Evolutionary conservation across 768 basidiomycete species (phyloP), one percentile per base, ranked within the genome.

Genomic region (Amylocystis lapponica): DNA sequence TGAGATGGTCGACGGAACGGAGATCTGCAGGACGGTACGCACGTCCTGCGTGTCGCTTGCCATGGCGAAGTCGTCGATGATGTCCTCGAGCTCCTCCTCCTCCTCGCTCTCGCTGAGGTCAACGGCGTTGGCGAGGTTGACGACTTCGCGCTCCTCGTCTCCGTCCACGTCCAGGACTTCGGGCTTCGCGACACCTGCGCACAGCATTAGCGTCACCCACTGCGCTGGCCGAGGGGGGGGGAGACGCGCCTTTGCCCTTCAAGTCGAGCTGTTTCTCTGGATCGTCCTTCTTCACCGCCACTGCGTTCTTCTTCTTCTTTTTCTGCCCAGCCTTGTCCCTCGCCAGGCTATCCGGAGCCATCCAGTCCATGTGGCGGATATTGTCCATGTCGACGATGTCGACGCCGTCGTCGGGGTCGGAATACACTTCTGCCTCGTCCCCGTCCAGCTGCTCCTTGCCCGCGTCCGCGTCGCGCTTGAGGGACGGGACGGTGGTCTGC

Each of bases 381-480:
- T 82, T 72, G 23, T 82, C 79, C 77, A 92, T 84, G 55, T 92
- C 89, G 30, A 92, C 69, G 40, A 91, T 88, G 64, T 90, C 86
- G 20, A 90, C 83, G 10, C 86, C 88, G 42, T 89, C 86, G 53
- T 91, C 89, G 11, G 86, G 85, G 47, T 92, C 89, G 14, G 89
- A 92, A 62, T 91, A 90, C 16, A 72, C 70, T 46, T 89, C 88
- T 5, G 68, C 79, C 14, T 84, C 78, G 14, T 75, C 71, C 36
- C 67, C 67, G 14, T 45, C 56, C 37, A 36, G 42, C 59, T 73
- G 59, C 49, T 61, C 29, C 46, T 48, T 43, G 55, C 38, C 48
- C 25, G 35, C 30, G 50, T 38, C 50, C 54, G 40, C 7, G 37
- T 44, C 50, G 47, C 43, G 58, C 62, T 35, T 62, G 55, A 81